A percentile compares a stretch with the other conserved stretches of the same genome.
Evolutionary conservation across 2,329 filamentous ascomycete species (phyloP).

Genomic region (Xylaria polymorpha): DNA sequence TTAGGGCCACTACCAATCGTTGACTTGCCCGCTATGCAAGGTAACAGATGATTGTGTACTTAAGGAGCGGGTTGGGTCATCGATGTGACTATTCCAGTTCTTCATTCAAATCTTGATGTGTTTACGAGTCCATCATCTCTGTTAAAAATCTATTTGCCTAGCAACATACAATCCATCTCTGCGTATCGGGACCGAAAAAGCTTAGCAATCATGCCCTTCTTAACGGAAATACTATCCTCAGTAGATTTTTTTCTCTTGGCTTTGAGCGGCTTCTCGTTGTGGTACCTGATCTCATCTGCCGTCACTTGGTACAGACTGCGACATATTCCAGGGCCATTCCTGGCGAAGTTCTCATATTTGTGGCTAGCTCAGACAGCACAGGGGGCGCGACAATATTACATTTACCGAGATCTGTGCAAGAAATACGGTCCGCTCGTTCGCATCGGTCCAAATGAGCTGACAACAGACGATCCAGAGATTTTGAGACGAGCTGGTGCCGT

Average conservation of each 20-base stretch:
- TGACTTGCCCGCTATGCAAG: conserved; percentile 7
- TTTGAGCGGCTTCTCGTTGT: conserved; percentile 10
- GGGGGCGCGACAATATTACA: neutral
- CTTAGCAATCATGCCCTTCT: neutral
- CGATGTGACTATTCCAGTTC: too few species aligned
- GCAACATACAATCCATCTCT: neutral
- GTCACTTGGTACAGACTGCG: conserved; percentile 52
- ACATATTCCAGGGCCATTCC: conserved; percentile 55
- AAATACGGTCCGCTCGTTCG: conserved; percentile 53
- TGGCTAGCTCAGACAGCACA: conserved; percentile 52
- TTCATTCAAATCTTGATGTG: too few species aligned
- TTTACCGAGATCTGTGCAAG: conserved; percentile 27
- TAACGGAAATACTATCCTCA: conserved; percentile 1
- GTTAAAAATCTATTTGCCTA: neutral
- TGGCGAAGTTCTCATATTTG: conserved; percentile 54
- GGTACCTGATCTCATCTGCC: conserved; percentile 11
- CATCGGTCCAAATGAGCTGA: conserved; percentile 57
- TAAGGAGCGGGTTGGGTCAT: neutral
- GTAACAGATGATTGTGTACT: neutral
- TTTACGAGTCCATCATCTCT: too few species aligned
- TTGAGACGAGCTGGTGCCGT: conserved; percentile 54
- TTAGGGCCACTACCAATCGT: conserved; percentile 1
- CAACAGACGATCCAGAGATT: conserved; percentile 55
- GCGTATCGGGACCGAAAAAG: neutral
- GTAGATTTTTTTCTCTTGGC: neutral